Evolutionary conservation across 208 protist genomes (phyloP), one percentile per base, ranked within the genome.

Genomic region (Acanthamoeba lenticulata): DNA sequence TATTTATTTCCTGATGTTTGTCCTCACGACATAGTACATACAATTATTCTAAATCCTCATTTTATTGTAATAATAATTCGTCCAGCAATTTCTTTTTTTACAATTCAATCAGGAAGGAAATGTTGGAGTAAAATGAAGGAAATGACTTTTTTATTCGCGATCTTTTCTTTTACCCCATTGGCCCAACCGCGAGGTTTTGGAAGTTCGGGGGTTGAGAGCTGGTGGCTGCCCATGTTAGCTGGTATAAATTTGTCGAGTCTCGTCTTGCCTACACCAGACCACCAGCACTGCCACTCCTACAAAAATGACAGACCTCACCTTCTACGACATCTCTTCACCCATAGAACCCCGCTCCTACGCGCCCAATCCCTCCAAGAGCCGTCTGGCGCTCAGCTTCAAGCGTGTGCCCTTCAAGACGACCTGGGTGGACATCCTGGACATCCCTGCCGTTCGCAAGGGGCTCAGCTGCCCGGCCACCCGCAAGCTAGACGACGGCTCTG

Each of bases 241-340:
- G n/a, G n/a, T n/a, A n/a, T n/a, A n/a, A n/a, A n/a, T n/a, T n/a
- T n/a, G n/a, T n/a, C n/a, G n/a, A n/a, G n/a, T n/a, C n/a, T n/a
- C n/a, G n/a, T n/a, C n/a, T n/a, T n/a, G n/a, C n/a, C n/a, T n/a
- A n/a, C n/a, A n/a, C n/a, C n/a, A n/a, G n/a, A n/a, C n/a, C 52
- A 60, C 52, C 52, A 60, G 52, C 52, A 60, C 21, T 60, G 52
- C 21, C 52, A 60, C 52, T 60, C 52, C 52, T 60, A 21, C 52
- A 60, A 60, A 60, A 11, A 77, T 77, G 67, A 77, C 34, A 38
- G 67, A 77, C 67, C 67, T 77, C 67, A 77, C 27, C 67, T 77
- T 77, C 67, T 77, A 77, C 67, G 67, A 77, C 67, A 77, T 77
- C 67, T 77, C 67, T 77, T 77, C 67, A 77, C 67, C 67, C 67